Conservation (phyloP, 257 asterid species). For the Anisodus acutangulus region DNA sequence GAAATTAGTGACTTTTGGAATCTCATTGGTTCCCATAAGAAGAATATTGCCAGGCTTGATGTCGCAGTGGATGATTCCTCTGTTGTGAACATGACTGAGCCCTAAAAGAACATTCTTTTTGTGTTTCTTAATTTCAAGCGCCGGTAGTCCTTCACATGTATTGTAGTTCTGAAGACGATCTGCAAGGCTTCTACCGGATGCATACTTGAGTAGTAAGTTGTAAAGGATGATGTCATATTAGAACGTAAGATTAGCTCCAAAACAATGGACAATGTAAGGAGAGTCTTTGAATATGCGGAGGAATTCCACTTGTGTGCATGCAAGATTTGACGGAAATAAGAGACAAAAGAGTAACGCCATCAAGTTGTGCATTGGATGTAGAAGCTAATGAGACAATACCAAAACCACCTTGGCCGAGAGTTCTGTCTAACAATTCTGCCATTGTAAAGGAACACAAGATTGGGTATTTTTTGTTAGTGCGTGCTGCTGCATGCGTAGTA, state of each 20-base stretch:
- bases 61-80: conserved; percentile 21
- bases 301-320: neutral
- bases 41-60: conserved; percentile 34
- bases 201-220: conserved; percentile 18
- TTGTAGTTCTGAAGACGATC: neutral
- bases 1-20: conserved; percentile 17
- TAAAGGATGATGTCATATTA: neutral
- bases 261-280: conserved; percentile 12
- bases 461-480: too few relatives aligned
- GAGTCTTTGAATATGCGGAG: neutral
- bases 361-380: neutral
- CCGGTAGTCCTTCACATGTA: neutral
- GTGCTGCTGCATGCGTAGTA: too few relatives aligned
- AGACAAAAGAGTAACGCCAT: neutral
- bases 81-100: neutral
- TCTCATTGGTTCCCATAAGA: neutral
- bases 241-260: neutral
- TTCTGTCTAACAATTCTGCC: neutral
- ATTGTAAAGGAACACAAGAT: too few relatives aligned
- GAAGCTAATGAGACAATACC: conserved; percentile 25
- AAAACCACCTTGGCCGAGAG: neutral
- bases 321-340: conserved; percentile 18
- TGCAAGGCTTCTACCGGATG: conserved; percentile 19
- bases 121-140: too few relatives aligned
- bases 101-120: neutral